A percentile compares a stretch with the other conserved stretches of the same genome.
Evolutionary conservation across 1,139 yeast species (phyloP).

Genomic region (Eremothecium gossypii): DNA sequence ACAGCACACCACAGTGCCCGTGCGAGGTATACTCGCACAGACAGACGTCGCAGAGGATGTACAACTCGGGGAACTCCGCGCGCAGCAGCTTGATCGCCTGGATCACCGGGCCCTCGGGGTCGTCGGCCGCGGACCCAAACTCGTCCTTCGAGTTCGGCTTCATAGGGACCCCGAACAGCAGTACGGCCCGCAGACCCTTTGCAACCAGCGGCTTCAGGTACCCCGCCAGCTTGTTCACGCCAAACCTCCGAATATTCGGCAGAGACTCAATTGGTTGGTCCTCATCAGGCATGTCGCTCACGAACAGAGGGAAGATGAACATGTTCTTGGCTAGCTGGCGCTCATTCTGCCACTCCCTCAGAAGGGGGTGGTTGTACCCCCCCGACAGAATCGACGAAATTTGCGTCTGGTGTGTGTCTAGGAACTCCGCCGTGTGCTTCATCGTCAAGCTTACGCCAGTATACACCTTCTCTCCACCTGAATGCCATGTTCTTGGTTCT

Average conservation of each 20-base stretch:
- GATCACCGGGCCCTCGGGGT: slow-evolving; percentile 93
- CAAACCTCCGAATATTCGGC: slow-evolving; percentile 84
- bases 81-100: slow-evolving; percentile 59
- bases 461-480: background rate
- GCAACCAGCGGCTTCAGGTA: slow-evolving; percentile 60
- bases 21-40: slow-evolving; percentile 93
- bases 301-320: slow-evolving; percentile 89
- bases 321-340: slow-evolving; percentile 74
- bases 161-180: slow-evolving; percentile 85
- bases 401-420: slow-evolving; percentile 47
- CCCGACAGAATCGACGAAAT: slow-evolving; percentile 83
- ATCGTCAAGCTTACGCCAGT: background rate
- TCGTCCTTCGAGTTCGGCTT: slow-evolving; percentile 67
- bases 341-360: slow-evolving; percentile 87
- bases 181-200: slow-evolving; percentile 80
- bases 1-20: slow-evolving; percentile 91
- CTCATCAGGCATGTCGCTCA: slow-evolving; percentile 76
- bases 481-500: background rate
- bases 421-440: slow-evolving; percentile 58
- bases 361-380: slow-evolving; percentile 84
- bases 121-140: slow-evolving; percentile 86
- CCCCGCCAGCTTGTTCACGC: slow-evolving; percentile 68
- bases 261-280: slow-evolving; percentile 63
- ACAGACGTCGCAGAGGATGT: slow-evolving; percentile 90
- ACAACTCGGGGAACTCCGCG: slow-evolving; percentile 65